A percentile compares a stretch with the other conserved stretches of the same genome.
Evolutionary conservation across 1,139 yeast species (phyloP).

Genomic region (Geotrichum aggregatum): DNA sequence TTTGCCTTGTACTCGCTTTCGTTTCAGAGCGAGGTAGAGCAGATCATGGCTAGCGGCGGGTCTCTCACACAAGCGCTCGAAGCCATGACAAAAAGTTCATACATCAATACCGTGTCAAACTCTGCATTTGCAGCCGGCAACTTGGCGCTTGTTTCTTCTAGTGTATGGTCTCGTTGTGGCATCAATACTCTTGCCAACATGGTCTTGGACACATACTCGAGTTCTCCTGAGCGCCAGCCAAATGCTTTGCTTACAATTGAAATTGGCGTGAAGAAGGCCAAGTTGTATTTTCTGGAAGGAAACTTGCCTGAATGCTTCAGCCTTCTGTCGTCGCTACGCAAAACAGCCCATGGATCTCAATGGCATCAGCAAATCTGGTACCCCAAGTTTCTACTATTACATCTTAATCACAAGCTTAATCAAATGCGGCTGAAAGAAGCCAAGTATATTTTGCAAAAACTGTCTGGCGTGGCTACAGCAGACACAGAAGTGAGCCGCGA

Average conservation of each 20-base stretch:
- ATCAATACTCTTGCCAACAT: constrained; percentile 24
- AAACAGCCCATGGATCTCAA: constrained; percentile 21
- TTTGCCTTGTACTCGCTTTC: constrained; percentile 53
- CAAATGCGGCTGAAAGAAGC: constrained; percentile 25
- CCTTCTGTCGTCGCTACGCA: constrained; percentile 21
- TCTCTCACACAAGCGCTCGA: constrained; percentile 48
- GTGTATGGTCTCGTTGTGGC: constrained; percentile 32
- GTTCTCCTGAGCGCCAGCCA: constrained; percentile 12
- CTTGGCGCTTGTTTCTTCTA: constrained; percentile 32
- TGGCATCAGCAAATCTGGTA: constrained; percentile 29
- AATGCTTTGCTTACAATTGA: constrained; percentile 22
- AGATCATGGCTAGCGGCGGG: constrained; percentile 50
- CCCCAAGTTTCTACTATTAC: constrained; percentile 25
- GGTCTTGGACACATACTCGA: constrained; percentile 24
- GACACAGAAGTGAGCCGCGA: constrained; percentile 21
- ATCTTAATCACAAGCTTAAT: constrained; percentile 23
- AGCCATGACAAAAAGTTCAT: constrained; percentile 51
- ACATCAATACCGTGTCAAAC: constrained; percentile 46
- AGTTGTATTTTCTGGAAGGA: constrained; percentile 25
- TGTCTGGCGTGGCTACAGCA: constrained; percentile 20
- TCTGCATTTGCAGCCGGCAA: constrained; percentile 28
- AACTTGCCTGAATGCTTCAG: constrained; percentile 22
- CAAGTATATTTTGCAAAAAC: constrained; percentile 22
- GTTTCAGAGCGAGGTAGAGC: constrained; percentile 56
- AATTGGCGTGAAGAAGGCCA: constrained; percentile 23